phyloP scores from a whole-genome alignment of 2,329 filamentous ascomycete genomes.

The Pezicula rhizophila region DNA sequence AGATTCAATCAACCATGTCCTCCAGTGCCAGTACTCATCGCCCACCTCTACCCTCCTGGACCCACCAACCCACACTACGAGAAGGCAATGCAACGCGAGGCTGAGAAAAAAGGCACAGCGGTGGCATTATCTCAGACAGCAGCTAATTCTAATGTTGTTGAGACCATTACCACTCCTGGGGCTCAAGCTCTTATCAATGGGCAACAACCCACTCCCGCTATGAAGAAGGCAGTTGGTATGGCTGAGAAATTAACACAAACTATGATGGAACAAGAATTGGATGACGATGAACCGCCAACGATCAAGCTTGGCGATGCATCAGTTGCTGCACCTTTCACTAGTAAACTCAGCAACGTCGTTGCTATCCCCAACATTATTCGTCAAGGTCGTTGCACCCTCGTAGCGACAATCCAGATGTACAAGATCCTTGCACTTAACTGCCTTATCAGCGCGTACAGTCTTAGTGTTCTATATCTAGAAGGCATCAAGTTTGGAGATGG shows the following conservation, averaged over 20 bases:
- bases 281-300: slow-evolving; percentile 82
- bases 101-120: slow-evolving; percentile 67
- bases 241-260: slow-evolving; percentile 80
- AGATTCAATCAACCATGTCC: slow-evolving; percentile 90
- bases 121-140: slow-evolving; percentile 45
- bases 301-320: slow-evolving; percentile 97
- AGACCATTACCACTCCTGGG: slow-evolving; percentile 61
- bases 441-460: slow-evolving; percentile 92
- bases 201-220: slow-evolving; percentile 50
- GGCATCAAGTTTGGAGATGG: slow-evolving; percentile 99
- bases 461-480: slow-evolving; percentile 93
- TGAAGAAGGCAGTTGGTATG: slow-evolving; percentile 68
- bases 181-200: slow-evolving; percentile 54
- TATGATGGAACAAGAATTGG: slow-evolving; percentile 87
- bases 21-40: slow-evolving; percentile 88
- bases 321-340: slow-evolving; percentile 94
- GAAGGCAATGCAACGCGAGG: slow-evolving; percentile 84
- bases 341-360: slow-evolving; percentile 93
- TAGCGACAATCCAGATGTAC: slow-evolving; percentile 99
- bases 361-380: slow-evolving; percentile 98
- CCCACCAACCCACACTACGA: slow-evolving; percentile 89
- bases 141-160: slow-evolving; percentile 45
- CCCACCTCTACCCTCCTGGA: slow-evolving; percentile 88
- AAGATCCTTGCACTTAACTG: slow-evolving; percentile 98
- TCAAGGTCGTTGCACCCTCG: slow-evolving; percentile 93